Conservation (phyloP, 2,329 filamentous ascomycete genomes). For the Cercospora citrullina region DNA sequence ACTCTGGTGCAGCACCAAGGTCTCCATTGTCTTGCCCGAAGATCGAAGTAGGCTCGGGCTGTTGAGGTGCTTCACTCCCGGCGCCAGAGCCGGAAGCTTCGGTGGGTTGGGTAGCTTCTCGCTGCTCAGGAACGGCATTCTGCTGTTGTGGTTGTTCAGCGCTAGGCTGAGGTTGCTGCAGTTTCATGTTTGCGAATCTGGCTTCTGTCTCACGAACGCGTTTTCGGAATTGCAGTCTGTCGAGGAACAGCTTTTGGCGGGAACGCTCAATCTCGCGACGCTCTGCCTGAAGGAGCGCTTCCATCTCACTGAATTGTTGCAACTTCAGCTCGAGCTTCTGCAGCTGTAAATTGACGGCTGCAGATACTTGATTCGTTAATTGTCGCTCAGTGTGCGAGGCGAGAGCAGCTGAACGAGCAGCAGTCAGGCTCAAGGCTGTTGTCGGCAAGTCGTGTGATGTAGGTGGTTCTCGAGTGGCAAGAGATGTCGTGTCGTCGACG, state of each 20-base stretch:
- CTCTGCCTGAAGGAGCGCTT: constrained; percentile 86
- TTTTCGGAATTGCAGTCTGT: constrained; percentile 85
- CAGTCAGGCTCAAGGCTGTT: constrained; percentile 81
- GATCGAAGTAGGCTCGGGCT: constrained; percentile 8
- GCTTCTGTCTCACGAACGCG: constrained; percentile 82
- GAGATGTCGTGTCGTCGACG: constrained; percentile 54
- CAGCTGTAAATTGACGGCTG: constrained; percentile 88
- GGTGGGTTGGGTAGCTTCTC: constrained; percentile 3
- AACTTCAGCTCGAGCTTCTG: constrained; percentile 96
- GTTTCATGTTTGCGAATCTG: constrained; percentile 32
- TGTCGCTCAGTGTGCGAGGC: constrained; percentile 96
- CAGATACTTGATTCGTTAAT: constrained; percentile 89
- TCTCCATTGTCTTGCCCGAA: constrained; percentile 12
- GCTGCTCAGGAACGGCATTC: constrained; percentile 6
- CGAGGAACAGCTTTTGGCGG: constrained; percentile 89
- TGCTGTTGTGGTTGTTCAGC: constrained; percentile 11
- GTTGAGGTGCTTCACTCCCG: constrained; percentile 5
- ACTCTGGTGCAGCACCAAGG: not conserved
- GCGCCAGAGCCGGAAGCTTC: constrained; percentile 1
- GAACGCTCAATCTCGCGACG: constrained; percentile 88
- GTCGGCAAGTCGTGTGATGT: constrained; percentile 55
- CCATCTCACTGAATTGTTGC: constrained; percentile 94
- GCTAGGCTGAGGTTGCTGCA: constrained; percentile 24
- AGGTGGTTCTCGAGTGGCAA: constrained; percentile 51
- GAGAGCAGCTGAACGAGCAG: constrained; percentile 80